Percentiles rank a stretch among this genome's conserved stretches.
These are phyloP conservation scores for Urochloa ruziziensis DNA, from an alignment of 176 grass and related monocot genomes.

Conservation along the genomic window DNA sequence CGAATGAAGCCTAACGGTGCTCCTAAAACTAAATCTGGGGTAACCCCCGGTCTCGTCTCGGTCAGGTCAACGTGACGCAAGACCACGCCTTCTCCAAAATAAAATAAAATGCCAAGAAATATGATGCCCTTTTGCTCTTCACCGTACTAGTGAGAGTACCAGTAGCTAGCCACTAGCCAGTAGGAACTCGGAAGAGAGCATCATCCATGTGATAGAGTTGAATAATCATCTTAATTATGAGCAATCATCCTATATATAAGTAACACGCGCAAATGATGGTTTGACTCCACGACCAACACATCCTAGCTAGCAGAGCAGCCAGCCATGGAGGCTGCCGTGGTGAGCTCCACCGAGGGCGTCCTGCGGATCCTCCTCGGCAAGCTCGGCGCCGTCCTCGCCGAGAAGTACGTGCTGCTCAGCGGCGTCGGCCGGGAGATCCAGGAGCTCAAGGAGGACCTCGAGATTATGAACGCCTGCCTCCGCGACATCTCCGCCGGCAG, in stretches of 20 bases:
- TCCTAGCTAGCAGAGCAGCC: too few relatives aligned
- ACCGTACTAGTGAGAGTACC: not conserved
- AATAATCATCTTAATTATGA: too few relatives aligned
- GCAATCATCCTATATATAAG: too few relatives aligned
- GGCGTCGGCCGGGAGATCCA: not conserved
- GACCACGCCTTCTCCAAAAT: not conserved
- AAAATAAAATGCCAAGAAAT: not conserved
- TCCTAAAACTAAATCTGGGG: too few relatives aligned
- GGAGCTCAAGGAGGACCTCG: conserved; percentile 23
- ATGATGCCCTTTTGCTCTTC: not conserved
- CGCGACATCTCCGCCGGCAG: not conserved
- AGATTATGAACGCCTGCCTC: conserved; percentile 33
- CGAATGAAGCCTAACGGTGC: too few relatives aligned
- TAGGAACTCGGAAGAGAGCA: not conserved
- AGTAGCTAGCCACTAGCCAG: not conserved
- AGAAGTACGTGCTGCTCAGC: not conserved
- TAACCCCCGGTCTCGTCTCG: not conserved
- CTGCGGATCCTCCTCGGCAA: not conserved
- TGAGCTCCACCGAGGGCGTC: not conserved
- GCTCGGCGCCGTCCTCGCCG: not conserved
- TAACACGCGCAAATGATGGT: not conserved
- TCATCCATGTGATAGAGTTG: not conserved
- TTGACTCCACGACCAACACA: not conserved
- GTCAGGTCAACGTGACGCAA: not conserved
- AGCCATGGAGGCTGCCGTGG: not conserved